Percentiles rank a stretch among this genome's conserved stretches.
Conservation (phyloP, 1,284 basidiomycete species). For the Leccinum angustisporum region DNA sequence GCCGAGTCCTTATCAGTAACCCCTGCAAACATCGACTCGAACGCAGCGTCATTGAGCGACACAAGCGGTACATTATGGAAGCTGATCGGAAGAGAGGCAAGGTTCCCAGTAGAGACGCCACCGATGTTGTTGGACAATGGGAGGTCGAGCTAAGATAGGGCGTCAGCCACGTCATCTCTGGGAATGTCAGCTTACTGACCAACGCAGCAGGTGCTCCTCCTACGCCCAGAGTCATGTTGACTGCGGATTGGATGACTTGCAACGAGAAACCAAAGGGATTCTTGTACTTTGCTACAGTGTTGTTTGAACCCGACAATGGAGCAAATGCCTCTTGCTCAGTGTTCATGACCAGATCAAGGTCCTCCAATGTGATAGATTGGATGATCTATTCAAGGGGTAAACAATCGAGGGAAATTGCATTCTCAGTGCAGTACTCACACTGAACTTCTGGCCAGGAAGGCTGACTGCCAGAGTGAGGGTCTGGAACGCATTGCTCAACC, state of each 20-base stretch:
- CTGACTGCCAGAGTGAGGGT: constrained; percentile 62
- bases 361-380: constrained; percentile 61
- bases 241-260: constrained; percentile 57
- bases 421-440: constrained; percentile 34
- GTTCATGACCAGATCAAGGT: constrained; percentile 58
- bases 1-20: constrained; percentile 54
- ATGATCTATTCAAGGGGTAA: constrained; percentile 50
- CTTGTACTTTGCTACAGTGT: constrained; percentile 64
- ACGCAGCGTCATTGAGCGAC: constrained; percentile 55
- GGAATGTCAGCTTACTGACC: constrained; percentile 34
- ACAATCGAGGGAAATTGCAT: background rate
- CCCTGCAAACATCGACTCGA: constrained; percentile 56
- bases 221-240: constrained; percentile 54
- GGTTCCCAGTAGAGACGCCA: constrained; percentile 68
- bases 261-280: constrained; percentile 80
- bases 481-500: constrained; percentile 73
- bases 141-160: constrained; percentile 48
- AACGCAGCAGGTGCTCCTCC: constrained; percentile 55
- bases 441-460: constrained; percentile 63
- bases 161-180: constrained; percentile 8
- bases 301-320: constrained; percentile 58
- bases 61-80: constrained; percentile 59
- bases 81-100: constrained; percentile 55
- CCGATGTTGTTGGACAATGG: constrained; percentile 52
- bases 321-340: constrained; percentile 54